Conservation (phyloP, 1,284 basidiomycete genomes). For the Tilletia walkeri region DNA sequence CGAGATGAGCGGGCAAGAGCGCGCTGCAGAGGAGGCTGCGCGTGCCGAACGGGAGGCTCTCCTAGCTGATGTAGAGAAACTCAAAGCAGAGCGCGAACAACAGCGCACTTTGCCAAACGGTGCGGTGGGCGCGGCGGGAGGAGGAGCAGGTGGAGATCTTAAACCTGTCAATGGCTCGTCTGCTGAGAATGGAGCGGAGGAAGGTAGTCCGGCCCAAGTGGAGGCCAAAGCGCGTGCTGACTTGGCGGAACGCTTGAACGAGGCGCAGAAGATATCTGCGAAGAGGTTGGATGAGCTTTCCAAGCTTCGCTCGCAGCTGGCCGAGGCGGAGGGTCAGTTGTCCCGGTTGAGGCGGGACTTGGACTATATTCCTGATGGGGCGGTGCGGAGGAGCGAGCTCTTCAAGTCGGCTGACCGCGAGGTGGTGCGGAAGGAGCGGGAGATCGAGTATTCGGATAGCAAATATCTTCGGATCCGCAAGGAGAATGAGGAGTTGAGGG, state of each 20-base stretch:
- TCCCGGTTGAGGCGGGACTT: not conserved
- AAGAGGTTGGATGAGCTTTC: slow-evolving; percentile 7
- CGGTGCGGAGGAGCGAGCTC: slow-evolving; percentile 1
- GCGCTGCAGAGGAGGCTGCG: slow-evolving; percentile 9
- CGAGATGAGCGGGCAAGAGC: slow-evolving; percentile 16
- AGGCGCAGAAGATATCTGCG: slow-evolving; percentile 7
- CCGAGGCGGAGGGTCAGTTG: slow-evolving; percentile 8
- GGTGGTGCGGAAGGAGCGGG: slow-evolving; percentile 20
- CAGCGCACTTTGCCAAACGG: slow-evolving; percentile 3
- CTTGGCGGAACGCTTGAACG: slow-evolving; percentile 12
- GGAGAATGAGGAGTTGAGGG: slow-evolving; percentile 44
- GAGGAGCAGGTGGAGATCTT: not conserved
- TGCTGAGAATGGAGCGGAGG: not conserved
- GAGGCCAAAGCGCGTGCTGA: slow-evolving; percentile 10
- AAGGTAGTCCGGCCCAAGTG: not conserved
- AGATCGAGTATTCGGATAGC: slow-evolving; percentile 24
- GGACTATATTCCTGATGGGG: not conserved
- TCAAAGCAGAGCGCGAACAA: slow-evolving; percentile 9
- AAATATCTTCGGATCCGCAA: slow-evolving; percentile 26
- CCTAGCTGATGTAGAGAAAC: slow-evolving; percentile 5
- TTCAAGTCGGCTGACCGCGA: slow-evolving; percentile 7
- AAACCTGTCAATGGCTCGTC: not conserved
- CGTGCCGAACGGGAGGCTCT: slow-evolving; percentile 1
- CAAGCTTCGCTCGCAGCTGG: slow-evolving; percentile 9
- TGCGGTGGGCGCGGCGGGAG: not conserved